Conservation (phyloP, 805 yeast species). For the Wickerhamiella dianesei region DNA sequence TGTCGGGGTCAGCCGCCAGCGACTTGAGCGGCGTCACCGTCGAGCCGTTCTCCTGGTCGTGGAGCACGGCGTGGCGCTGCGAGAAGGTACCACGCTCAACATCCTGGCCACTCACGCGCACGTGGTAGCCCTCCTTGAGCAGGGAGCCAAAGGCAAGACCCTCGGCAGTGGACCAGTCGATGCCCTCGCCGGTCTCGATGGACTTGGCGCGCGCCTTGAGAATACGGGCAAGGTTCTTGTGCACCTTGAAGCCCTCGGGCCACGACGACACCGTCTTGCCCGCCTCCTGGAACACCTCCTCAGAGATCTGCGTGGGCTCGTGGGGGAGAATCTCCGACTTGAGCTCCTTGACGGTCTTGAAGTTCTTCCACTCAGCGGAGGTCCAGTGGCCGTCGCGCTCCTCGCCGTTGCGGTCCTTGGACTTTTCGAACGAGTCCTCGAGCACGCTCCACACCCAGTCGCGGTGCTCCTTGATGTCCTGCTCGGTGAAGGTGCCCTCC, state of each 20-base stretch:
- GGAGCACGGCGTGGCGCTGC: slow-evolving; percentile 97
- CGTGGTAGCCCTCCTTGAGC: slow-evolving; percentile 85
- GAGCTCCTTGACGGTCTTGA: slow-evolving; percentile 92
- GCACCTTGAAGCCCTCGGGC: slow-evolving; percentile 80
- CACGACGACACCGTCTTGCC: slow-evolving; percentile 69
- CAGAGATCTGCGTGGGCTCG: slow-evolving; percentile 84
- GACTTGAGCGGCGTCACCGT: slow-evolving; percentile 77
- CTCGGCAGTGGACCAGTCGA: slow-evolving; percentile 99
- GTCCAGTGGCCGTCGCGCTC: slow-evolving; percentile 91
- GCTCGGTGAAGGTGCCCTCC: slow-evolving; percentile 81
- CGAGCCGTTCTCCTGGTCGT: slow-evolving; percentile 79
- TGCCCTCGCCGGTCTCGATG: slow-evolving; percentile 77
- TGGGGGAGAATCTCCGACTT: slow-evolving; percentile 94
- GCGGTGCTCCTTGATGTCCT: slow-evolving; percentile 90
- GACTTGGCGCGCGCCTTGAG: slow-evolving; percentile 76
- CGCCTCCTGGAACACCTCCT: slow-evolving; percentile 53
- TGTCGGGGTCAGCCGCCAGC: slow-evolving; percentile 68
- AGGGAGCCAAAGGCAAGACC: slow-evolving; percentile 94
- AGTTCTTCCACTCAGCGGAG: slow-evolving; percentile 97
- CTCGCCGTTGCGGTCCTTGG: slow-evolving; percentile 83
- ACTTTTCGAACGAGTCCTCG: slow-evolving; percentile 78
- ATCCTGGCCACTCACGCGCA: slow-evolving; percentile 97
- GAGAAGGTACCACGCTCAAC: slow-evolving; percentile 99
- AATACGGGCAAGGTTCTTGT: slow-evolving; percentile 92
- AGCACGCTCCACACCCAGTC: slow-evolving; percentile 94